phyloP scores from a whole-genome alignment of 2,329 filamentous ascomycete species.

The Penicillium sp. region DNA sequence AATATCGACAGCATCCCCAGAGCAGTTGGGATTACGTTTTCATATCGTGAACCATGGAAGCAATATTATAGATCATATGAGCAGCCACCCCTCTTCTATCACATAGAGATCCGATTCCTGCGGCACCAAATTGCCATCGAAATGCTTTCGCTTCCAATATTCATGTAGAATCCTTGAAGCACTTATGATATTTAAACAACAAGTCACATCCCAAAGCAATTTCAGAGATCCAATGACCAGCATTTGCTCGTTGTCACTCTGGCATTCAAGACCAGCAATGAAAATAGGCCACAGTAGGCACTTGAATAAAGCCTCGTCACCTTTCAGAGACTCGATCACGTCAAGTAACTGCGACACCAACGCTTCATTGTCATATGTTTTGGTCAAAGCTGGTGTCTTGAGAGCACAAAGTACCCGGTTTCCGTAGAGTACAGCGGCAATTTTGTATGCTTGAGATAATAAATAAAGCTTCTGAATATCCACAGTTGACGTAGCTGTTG shows the following conservation, averaged over 20 bases:
- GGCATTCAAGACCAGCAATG: slow-evolving; percentile 20
- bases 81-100: background rate
- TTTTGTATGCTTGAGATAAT: slow-evolving; percentile 13
- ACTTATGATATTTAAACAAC: slow-evolving; percentile 23
- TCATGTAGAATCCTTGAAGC: slow-evolving; percentile 17
- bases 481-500: background rate
- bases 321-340: slow-evolving; percentile 4
- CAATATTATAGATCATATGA: background rate
- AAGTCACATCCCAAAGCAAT: slow-evolving; percentile 19
- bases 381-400: background rate
- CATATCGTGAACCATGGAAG: background rate
- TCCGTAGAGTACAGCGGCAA: slow-evolving; percentile 14
- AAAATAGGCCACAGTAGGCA: slow-evolving; percentile 25
- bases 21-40: no score
- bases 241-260: background rate
- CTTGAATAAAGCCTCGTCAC: slow-evolving; percentile 16
- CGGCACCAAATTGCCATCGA: background rate
- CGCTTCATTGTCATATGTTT: background rate
- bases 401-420: slow-evolving; percentile 8
- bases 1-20: no score
- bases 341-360: background rate
- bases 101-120: no score
- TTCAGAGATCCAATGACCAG: slow-evolving; percentile 6
- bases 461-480: background rate
- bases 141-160: slow-evolving; percentile 9